Percentiles rank a stretch among this genome's conserved stretches.
These are phyloP conservation scores for Tylopilus felleus DNA, from an alignment of 768 basidiomycete genomes.

Conservation along the genomic window DNA sequence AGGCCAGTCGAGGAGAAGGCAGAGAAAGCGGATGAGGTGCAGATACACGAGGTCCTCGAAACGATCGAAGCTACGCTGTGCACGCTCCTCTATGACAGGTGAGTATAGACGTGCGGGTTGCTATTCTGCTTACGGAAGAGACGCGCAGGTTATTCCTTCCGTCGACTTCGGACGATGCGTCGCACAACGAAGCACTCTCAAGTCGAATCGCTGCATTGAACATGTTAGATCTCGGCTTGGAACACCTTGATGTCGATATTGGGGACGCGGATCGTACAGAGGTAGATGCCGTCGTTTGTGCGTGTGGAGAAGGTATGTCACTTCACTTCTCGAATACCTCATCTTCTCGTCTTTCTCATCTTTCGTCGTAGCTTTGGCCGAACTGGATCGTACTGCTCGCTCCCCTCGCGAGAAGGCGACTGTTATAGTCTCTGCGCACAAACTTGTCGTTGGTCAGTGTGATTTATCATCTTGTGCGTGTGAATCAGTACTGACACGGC, in stretches of 20 bases:
- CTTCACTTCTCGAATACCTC: conserved; percentile 1
- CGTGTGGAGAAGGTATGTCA: conserved; percentile 73
- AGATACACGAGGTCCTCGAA: conserved; percentile 62
- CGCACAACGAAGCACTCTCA: conserved; percentile 87
- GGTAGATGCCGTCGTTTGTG: conserved; percentile 61
- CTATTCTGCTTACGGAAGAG: background rate
- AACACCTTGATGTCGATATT: conserved; percentile 86
- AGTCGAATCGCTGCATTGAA: conserved; percentile 89
- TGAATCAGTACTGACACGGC: background rate
- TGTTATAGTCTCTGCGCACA: conserved; percentile 80
- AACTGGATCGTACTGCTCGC: conserved; percentile 45
- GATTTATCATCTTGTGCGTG: background rate
- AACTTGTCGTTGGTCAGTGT: conserved; percentile 70
- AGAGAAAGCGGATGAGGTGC: conserved; percentile 36
- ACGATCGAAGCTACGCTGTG: conserved; percentile 71
- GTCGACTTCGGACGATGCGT: conserved; percentile 67
- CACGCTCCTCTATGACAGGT: conserved; percentile 82
- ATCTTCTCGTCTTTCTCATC: conserved; percentile 29
- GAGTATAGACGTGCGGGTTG: background rate
- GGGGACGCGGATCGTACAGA: conserved; percentile 44
- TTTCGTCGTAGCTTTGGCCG: conserved; percentile 44
- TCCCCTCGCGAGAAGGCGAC: conserved; percentile 78
- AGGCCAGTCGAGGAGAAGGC: conserved; percentile 17
- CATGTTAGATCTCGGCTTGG: conserved; percentile 81
- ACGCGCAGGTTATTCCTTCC: conserved; percentile 70